Percentiles rank a stretch among this genome's conserved stretches.
Evolutionary conservation across 495 filamentous ascomycete species (phyloP).

Genomic region (Podospora pseudopauciseta): DNA sequence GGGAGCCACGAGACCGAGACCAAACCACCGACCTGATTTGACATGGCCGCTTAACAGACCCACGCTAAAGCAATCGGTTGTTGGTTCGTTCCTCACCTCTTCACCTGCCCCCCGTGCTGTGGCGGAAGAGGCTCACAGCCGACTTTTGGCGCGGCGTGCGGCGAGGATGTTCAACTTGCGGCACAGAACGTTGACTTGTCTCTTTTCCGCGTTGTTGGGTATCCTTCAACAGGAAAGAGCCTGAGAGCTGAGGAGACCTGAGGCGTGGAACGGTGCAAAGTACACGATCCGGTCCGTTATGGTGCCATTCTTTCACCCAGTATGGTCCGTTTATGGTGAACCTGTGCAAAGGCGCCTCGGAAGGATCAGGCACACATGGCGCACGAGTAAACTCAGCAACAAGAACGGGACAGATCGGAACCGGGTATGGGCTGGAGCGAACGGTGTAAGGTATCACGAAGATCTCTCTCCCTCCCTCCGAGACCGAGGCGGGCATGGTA

Average conservation of each 20-base stretch:
- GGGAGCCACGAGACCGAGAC: background rate
- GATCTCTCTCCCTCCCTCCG: no score
- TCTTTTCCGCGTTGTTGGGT: no score
- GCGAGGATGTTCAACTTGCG: background rate
- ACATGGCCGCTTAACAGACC: background rate
- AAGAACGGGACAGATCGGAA: no score
- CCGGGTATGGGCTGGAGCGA: no score
- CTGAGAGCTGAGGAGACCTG: no score
- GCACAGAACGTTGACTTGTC: constrained; percentile 1
- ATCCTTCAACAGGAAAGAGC: no score
- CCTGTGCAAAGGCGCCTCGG: no score
- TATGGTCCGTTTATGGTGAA: background rate
- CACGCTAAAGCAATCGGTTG: background rate
- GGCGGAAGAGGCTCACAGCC: background rate
- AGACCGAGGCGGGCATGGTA: no score
- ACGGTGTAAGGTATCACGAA: no score
- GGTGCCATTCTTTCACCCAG: background rate
- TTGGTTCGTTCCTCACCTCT: background rate
- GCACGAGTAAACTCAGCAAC: no score
- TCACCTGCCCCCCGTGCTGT: background rate
- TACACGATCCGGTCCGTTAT: background rate
- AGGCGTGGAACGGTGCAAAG: background rate
- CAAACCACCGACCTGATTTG: background rate
- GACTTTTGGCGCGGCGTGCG: background rate
- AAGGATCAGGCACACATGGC: no score